Conservation (phyloP, 2,329 filamentous ascomycete species). For the Cladorrhinum sp. region DNA sequence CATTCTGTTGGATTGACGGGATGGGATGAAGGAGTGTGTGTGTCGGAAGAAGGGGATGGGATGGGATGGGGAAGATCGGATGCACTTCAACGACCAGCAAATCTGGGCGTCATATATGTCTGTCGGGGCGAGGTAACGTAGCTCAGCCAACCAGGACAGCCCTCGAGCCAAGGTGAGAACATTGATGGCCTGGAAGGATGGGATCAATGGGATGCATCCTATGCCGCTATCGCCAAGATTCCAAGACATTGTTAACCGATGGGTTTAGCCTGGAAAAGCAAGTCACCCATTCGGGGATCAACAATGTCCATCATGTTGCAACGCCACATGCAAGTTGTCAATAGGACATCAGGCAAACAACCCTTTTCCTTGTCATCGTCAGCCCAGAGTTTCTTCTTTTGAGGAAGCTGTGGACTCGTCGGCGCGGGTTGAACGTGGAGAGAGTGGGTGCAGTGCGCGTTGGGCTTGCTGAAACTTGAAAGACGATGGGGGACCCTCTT, state of each 20-base stretch:
- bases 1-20: constrained; percentile 15
- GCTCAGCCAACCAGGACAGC: not conserved
- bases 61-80: not conserved
- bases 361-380: not conserved
- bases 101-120: not conserved
- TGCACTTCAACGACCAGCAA: not conserved
- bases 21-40: not conserved
- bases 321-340: constrained; percentile 3
- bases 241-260: constrained; percentile 9
- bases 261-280: constrained; percentile 5
- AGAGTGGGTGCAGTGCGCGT: not conserved
- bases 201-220: not conserved
- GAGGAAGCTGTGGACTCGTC: no score
- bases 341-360: not conserved
- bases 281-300: not conserved
- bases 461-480: not conserved
- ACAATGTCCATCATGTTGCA: constrained; percentile 1
- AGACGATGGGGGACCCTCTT: not conserved
- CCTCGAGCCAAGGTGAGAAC: not conserved
- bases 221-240: constrained; percentile 5
- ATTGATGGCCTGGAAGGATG: not conserved
- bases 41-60: not conserved
- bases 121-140: not conserved
- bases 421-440: no score
- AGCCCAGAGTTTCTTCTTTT: no score